Evolutionary conservation across 1,284 basidiomycete genomes (phyloP), one percentile per base, ranked within the genome.

Genomic region (Agaricales sp.): DNA sequence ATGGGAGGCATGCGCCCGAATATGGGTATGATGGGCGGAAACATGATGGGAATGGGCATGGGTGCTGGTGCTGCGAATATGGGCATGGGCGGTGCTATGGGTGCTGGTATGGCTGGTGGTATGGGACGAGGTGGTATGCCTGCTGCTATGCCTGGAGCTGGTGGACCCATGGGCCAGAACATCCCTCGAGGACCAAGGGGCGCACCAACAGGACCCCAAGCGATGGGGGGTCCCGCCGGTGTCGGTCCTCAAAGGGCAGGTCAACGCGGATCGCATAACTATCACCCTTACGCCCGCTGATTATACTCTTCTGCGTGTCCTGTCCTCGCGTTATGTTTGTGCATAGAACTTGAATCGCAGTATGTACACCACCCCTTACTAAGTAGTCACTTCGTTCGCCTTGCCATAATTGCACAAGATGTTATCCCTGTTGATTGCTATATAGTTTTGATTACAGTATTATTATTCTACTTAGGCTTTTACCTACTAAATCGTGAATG

Each of bases 261-360:
- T 1, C 78, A 80, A 58, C 63, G 85, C 41, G 82, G 83, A 23
- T 80, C 83, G 59, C 85, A 89, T 63, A 77, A 77, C 57, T 89
- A 85, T 64, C 87, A 88, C 58, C 86, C 87, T 1, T 89, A 89
- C 56, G 79, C 84, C 30, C 82, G 85, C 55, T 83, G 26, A 30
- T 30, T 30, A 14, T 30, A 30, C 26, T 30, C 14, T 30, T 14
- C 6, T 30, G 26, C 14, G 26, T 6, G 6, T 30, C 6, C 26
- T 14, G n/a, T 14, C 26, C 6, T 6, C 26, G 26, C 26, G 26
- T 30, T n/a, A n/a, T n/a, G n/a, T 30, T 30, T 30, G 26, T 30
- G 14, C 26, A 6, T 30, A 30, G 26, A 30, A 30, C 26, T 6
- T 6, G 26, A 30, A 6, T 30, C 14, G 26, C 14, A 30, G 26